phyloP scores from a whole-genome alignment of 257 asterid genomes.

The Solanum medicagineum region DNA sequence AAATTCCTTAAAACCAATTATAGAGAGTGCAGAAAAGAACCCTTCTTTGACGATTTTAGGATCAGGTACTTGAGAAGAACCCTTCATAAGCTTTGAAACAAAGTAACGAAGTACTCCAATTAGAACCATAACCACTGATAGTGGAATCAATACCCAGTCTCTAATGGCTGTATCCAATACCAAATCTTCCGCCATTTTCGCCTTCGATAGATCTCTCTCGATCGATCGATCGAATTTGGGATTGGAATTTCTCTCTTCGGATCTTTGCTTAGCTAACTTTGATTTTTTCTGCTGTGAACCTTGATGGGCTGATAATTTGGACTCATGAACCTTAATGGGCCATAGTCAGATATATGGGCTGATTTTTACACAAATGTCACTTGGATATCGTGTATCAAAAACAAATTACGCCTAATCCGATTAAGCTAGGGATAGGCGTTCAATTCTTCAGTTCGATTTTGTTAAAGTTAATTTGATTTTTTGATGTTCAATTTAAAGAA shows the following conservation, averaged over 20 bases:
- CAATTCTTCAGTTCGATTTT: too few relatives aligned
- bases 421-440: too few relatives aligned
- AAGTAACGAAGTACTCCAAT: constrained; percentile 90
- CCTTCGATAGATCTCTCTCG: neutral
- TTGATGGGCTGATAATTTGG: neutral
- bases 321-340: neutral
- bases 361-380: neutral
- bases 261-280: neutral
- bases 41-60: constrained; percentile 89
- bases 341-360: neutral
- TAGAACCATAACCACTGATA: constrained; percentile 69
- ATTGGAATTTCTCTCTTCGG: neutral
- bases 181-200: constrained; percentile 84
- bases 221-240: neutral
- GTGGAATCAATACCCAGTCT: constrained; percentile 90
- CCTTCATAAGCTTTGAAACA: constrained; percentile 89
- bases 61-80: constrained; percentile 67
- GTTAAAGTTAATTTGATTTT: too few relatives aligned
- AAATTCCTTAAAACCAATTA: neutral
- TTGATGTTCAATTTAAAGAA: too few relatives aligned
- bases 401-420: too few relatives aligned
- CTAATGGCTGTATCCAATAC: constrained; percentile 93
- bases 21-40: constrained; percentile 7
- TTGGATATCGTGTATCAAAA: too few relatives aligned
- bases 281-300: neutral